Percentiles rank a stretch among this genome's conserved stretches.
phyloP scores from a whole-genome alignment of 2,329 filamentous ascomycete genomes.

The Claviceps monticola region DNA sequence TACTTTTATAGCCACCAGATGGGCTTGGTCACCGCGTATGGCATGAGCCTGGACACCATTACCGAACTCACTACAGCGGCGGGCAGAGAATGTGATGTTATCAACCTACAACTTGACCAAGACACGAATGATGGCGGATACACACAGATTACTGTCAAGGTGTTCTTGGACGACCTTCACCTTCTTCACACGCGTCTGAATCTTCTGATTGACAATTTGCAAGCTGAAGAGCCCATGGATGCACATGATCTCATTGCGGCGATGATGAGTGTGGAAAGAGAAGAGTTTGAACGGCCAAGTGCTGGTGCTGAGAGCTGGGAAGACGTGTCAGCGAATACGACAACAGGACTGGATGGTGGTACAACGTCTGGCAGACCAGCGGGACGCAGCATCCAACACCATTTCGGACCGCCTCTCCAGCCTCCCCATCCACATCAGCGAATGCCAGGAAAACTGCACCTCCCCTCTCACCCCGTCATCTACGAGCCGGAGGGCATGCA shows the following conservation, averaged over 20 bases:
- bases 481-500: conserved; percentile 78
- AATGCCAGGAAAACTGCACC: conserved; percentile 55
- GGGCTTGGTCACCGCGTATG: conserved; percentile 75
- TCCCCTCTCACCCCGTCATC: conserved; percentile 66
- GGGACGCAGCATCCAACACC: conserved; percentile 15
- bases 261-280: conserved; percentile 61
- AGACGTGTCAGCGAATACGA: conserved; percentile 49
- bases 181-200: conserved; percentile 76
- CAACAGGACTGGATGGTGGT: conserved; percentile 38
- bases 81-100: conserved; percentile 82
- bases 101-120: conserved; percentile 66
- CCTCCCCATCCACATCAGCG: conserved; percentile 21
- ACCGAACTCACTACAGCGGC: conserved; percentile 81
- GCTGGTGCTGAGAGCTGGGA: conserved; percentile 86
- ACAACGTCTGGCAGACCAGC: conserved; percentile 26
- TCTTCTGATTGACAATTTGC: conserved; percentile 67
- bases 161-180: conserved; percentile 76
- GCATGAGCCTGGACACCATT: conserved; percentile 60
- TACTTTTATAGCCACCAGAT: conserved; percentile 97
- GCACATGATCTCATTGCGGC: conserved; percentile 57
- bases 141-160: conserved; percentile 73
- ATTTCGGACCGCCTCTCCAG: conserved; percentile 23
- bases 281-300: conserved; percentile 42
- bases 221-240: conserved; percentile 54
- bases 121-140: conserved; percentile 49